A percentile compares a stretch with the other conserved stretches of the same genome.
Conservation (phyloP, 108 stramenopile species). For the Skeletonema costatum region DNA sequence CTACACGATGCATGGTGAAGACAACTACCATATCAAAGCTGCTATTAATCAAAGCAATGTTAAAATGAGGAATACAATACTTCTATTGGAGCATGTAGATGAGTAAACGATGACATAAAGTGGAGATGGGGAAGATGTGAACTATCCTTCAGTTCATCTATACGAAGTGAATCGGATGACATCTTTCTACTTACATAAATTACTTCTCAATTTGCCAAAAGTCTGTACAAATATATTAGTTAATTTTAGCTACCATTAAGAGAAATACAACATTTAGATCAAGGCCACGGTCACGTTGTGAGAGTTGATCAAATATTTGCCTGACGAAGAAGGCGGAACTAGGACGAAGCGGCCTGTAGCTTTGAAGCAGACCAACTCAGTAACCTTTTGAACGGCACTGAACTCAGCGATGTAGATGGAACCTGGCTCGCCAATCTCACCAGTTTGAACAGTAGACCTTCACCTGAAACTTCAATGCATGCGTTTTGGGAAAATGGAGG, state of each 20-base stretch:
- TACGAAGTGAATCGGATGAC: too few relatives aligned
- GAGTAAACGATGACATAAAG: too few relatives aligned
- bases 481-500: constrained; percentile 21
- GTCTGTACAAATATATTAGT: too few relatives aligned
- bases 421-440: constrained; percentile 18
- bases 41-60: neutral
- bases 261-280: neutral
- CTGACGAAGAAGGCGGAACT: neutral
- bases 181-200: too few relatives aligned
- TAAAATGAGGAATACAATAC: neutral
- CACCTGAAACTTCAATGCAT: constrained; percentile 18
- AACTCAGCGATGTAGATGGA: constrained; percentile 22
- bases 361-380: constrained; percentile 14
- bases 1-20: too few relatives aligned
- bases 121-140: too few relatives aligned
- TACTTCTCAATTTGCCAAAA: too few relatives aligned
- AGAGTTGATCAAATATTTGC: neutral
- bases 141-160: too few relatives aligned
- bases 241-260: too few relatives aligned
- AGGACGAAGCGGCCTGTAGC: constrained; percentile 16
- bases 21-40: too few relatives aligned
- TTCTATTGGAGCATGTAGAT: too few relatives aligned
- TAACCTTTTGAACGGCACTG: constrained; percentile 13
- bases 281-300: neutral
- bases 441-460: constrained; percentile 26